Evolutionary conservation across 2,329 filamentous ascomycete genomes (phyloP).

Genomic region (Leptoxyphium fumago): DNA sequence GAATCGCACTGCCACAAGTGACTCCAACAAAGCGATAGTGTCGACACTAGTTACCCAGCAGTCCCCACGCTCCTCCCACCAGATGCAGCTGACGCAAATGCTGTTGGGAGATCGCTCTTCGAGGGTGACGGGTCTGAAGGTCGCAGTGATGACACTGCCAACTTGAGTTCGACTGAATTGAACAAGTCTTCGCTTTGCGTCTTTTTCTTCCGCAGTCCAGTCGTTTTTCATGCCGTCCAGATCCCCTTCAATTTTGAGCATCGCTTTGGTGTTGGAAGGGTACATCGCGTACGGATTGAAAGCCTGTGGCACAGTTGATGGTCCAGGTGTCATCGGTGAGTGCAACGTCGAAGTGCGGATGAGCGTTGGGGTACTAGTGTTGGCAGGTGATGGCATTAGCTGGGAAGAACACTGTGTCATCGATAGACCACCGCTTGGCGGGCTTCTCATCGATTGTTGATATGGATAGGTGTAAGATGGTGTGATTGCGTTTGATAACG

Average conservation of each 20-base stretch:
- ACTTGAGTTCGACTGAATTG: conserved; percentile 72
- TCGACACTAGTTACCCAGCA: conserved; percentile 95
- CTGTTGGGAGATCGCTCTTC: conserved; percentile 70
- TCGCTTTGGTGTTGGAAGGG: conserved; percentile 55
- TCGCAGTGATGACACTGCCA: conserved; percentile 66
- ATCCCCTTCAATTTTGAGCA: conserved; percentile 73
- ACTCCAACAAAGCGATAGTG: conserved; percentile 87
- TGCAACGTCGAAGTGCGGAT: conserved; percentile 55
- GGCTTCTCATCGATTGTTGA: conserved; percentile 12
- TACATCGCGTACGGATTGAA: conserved; percentile 74
- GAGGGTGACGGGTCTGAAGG: conserved; percentile 62
- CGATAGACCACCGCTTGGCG: conserved; percentile 7
- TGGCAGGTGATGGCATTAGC: conserved; percentile 30
- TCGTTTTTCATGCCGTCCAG: conserved; percentile 68
- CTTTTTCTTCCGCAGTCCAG: conserved; percentile 73
- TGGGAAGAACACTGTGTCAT: conserved; percentile 11
- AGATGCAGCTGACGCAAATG: conserved; percentile 95
- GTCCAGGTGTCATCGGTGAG: conserved; percentile 28
- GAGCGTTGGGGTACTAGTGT: conserved; percentile 40
- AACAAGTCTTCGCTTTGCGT: conserved; percentile 68
- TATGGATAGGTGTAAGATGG: conserved; percentile 16
- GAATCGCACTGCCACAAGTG: conserved; percentile 73
- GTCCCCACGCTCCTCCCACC: conserved; percentile 82
- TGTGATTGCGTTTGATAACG: conserved; percentile 17
- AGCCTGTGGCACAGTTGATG: conserved; percentile 28